Percentiles rank a stretch among this genome's conserved stretches.
These are phyloP conservation scores for Hypomyces perniciosus DNA, from an alignment of 2,329 filamentous ascomycete species.

Conservation along the genomic window DNA sequence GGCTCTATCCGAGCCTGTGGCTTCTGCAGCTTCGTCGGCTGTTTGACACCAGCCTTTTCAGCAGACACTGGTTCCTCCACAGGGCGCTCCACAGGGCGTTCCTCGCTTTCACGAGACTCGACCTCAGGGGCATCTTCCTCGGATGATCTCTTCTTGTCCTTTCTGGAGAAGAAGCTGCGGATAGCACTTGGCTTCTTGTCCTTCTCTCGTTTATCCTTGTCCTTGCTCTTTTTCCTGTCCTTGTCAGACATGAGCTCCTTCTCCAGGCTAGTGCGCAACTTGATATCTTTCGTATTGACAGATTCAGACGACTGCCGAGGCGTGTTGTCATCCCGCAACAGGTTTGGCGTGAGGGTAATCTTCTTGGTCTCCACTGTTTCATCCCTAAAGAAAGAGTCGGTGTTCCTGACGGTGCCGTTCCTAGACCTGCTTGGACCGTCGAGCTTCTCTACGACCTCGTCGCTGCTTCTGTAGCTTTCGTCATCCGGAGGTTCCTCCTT, in stretches of 20 bases:
- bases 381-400: slow-evolving; percentile 96
- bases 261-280: slow-evolving; percentile 59
- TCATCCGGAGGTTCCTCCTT: slow-evolving; percentile 32
- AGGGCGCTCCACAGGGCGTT: slow-evolving; percentile 32
- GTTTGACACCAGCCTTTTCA: slow-evolving; percentile 39
- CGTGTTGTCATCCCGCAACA: slow-evolving; percentile 73
- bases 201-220: slow-evolving; percentile 70
- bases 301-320: slow-evolving; percentile 47
- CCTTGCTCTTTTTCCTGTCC: slow-evolving; percentile 71
- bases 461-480: slow-evolving; percentile 44
- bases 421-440: slow-evolving; percentile 58
- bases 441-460: slow-evolving; percentile 57
- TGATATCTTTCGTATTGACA: slow-evolving; percentile 38
- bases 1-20: slow-evolving; percentile 47
- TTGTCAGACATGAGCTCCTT: slow-evolving; percentile 54
- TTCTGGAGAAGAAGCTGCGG: slow-evolving; percentile 57
- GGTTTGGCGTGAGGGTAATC: slow-evolving; percentile 89
- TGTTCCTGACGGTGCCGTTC: slow-evolving; percentile 83
- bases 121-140: slow-evolving; percentile 60
- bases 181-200: slow-evolving; percentile 53
- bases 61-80: slow-evolving; percentile 40
- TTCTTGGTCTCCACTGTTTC: slow-evolving; percentile 94
- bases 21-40: slow-evolving; percentile 66
- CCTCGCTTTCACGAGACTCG: slow-evolving; percentile 40
- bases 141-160: slow-evolving; percentile 51